Percentiles rank a stretch among this genome's conserved stretches.
Evolutionary conservation across 1,284 basidiomycete genomes (phyloP).

Genomic region (Sporisorium reilianum): DNA sequence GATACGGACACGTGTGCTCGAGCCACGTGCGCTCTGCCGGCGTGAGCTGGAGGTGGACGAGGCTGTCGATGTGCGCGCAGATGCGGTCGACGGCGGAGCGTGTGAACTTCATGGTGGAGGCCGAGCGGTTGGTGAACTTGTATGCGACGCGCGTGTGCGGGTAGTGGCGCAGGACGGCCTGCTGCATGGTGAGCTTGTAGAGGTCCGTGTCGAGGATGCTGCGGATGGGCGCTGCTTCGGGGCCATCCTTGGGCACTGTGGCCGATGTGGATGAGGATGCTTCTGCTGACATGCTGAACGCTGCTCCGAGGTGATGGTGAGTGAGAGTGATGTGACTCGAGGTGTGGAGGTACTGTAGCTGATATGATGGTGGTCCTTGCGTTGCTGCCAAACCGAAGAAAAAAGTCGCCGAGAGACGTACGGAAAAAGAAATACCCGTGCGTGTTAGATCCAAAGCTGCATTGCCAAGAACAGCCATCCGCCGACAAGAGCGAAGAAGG

Average conservation of each 20-base stretch:
- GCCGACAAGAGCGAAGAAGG: too few species aligned
- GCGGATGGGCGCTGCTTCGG: slow-evolving; percentile 27
- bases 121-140: slow-evolving; percentile 86
- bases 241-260: slow-evolving; percentile 23
- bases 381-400: too few species aligned
- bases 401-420: too few species aligned
- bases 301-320: neutral
- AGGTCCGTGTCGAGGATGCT: slow-evolving; percentile 94
- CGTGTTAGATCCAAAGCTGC: too few species aligned
- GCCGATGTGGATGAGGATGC: neutral
- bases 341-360: too few species aligned
- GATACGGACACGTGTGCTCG: slow-evolving; percentile 79
- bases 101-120: slow-evolving; percentile 78
- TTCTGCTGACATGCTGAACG: slow-evolving; percentile 8
- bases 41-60: slow-evolving; percentile 77
- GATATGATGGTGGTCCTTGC: too few species aligned
- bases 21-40: slow-evolving; percentile 80
- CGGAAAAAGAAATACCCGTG: too few species aligned
- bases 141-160: slow-evolving; percentile 76
- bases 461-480: too few species aligned
- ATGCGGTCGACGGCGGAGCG: slow-evolving; percentile 79
- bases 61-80: slow-evolving; percentile 73
- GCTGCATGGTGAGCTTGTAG: slow-evolving; percentile 99
- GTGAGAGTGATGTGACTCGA: too few species aligned
- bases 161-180: slow-evolving; percentile 87